Evolutionary conservation across 2,329 filamentous ascomycete species (phyloP).

Genomic region (Arthrocladium fulminans): DNA sequence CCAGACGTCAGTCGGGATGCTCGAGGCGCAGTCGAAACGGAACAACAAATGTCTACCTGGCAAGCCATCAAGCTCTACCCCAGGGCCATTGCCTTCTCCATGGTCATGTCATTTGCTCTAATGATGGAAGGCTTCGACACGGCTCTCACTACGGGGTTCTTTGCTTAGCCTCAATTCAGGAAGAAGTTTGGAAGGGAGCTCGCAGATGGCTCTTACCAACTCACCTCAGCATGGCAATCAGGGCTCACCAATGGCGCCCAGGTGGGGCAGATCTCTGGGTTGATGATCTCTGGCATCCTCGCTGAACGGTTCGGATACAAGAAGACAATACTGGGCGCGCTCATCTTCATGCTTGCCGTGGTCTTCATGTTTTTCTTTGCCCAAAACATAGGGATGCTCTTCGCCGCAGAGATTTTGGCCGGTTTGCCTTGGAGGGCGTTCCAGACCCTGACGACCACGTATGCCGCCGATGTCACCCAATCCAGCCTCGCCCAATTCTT

Average conservation of each 20-base stretch:
- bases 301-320: constrained; percentile 39
- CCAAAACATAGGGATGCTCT: constrained; percentile 26
- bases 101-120: constrained; percentile 15
- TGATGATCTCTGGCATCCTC: constrained; percentile 21
- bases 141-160: constrained; percentile 22
- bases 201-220: constrained; percentile 15
- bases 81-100: constrained; percentile 73
- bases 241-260: constrained; percentile 31
- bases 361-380: constrained; percentile 37
- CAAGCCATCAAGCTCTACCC: constrained; percentile 77
- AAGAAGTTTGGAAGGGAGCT: constrained; percentile 16
- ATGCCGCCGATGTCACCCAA: constrained; percentile 33
- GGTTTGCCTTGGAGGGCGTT: constrained; percentile 35
- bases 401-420: constrained; percentile 31
- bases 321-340: constrained; percentile 24
- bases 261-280: constrained; percentile 22
- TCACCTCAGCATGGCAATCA: constrained; percentile 34
- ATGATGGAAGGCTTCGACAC: constrained; percentile 25
- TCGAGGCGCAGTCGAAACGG: constrained; percentile 18
- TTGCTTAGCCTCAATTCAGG: constrained; percentile 18
- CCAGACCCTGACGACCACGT: constrained; percentile 29
- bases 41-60: constrained; percentile 30
- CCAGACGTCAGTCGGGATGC: constrained; percentile 21
- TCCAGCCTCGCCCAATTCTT: constrained; percentile 27
- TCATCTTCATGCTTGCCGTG: constrained; percentile 22